Conservation (phyloP, 2,329 filamentous ascomycete species). For the Fusarium papillatum region DNA sequence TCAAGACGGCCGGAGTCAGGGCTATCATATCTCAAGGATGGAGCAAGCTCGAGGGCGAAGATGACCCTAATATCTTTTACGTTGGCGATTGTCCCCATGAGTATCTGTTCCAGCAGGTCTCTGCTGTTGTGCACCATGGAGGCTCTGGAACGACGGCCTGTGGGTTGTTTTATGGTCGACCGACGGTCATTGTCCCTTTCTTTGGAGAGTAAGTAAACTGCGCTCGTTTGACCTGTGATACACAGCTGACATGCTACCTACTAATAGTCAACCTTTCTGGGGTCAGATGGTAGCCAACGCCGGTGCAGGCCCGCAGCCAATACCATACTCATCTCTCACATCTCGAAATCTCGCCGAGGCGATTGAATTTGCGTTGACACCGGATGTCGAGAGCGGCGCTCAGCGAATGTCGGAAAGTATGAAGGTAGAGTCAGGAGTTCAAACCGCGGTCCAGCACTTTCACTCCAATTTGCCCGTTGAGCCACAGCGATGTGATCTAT, state of each 20-base stretch:
- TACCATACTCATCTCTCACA: not conserved
- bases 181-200: constrained; percentile 86
- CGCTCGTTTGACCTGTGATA: not conserved
- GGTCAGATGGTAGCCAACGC: constrained; percentile 1
- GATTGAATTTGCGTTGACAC: not conserved
- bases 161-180: constrained; percentile 80
- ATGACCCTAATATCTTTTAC: constrained; percentile 68
- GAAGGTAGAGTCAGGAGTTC: not conserved
- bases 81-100: constrained; percentile 82
- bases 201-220: constrained; percentile 71
- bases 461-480: not conserved
- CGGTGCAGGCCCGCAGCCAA: not conserved
- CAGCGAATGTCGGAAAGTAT: not conserved
- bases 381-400: not conserved
- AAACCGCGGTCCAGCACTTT: constrained; percentile 2
- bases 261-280: constrained; percentile 7
- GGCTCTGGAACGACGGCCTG: constrained; percentile 89
- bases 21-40: constrained; percentile 80
- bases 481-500: not conserved
- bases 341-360: not conserved
- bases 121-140: constrained; percentile 86
- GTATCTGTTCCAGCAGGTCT: constrained; percentile 86
- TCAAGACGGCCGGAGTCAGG: constrained; percentile 71
- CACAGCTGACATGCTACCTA: not conserved
- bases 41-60: constrained; percentile 73